Evolutionary conservation across 805 yeast species (phyloP), one percentile per base, ranked within the genome.

Genomic region (Candida morakotiae): DNA sequence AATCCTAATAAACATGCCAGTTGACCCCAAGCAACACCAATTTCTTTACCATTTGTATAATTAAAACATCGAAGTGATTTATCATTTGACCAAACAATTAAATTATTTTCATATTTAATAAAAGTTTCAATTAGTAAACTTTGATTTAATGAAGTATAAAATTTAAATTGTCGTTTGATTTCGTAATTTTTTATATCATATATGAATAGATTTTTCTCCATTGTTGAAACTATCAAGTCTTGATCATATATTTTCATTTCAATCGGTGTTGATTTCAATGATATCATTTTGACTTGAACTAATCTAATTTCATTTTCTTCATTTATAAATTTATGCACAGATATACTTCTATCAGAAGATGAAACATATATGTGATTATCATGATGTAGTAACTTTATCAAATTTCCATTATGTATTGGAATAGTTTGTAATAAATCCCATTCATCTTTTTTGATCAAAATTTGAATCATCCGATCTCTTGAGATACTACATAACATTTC

Each of bases 381-480:
- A 3, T 46, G 33, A 30, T 56, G 60, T 2, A 53, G 39, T 1
- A 77, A 47, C 21, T 66, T 64, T 8, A 68, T 36, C 9, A 79
- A 52, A 48, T 73, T 78, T 0, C 78, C 83, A 37, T 71, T 75
- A 46, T 78, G 86, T 5, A 69, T 60, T 1, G 75, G 72, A n/a
- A 82, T 48, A 0, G 88, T 82, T 47, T 80, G 83, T 31, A 69
- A 52, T 3, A 83, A 55, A 4, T 59, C 65, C 85, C 86, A 81
- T 1, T 36, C 45, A 3, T 31, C 37, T 3, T 33, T 35, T 3
- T 55, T 58, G 10, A 51, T 48, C 41, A 75, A 76, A 0, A 80
- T 50, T 50, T 81, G 87, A 21, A 81, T 69, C 65, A 79, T 81
- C 35, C 87, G 51, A 50, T 81, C 87, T 28, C 86, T 56, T 1